phyloP scores from a whole-genome alignment of 257 asterid genomes.

The Nemophila menziesii region DNA sequence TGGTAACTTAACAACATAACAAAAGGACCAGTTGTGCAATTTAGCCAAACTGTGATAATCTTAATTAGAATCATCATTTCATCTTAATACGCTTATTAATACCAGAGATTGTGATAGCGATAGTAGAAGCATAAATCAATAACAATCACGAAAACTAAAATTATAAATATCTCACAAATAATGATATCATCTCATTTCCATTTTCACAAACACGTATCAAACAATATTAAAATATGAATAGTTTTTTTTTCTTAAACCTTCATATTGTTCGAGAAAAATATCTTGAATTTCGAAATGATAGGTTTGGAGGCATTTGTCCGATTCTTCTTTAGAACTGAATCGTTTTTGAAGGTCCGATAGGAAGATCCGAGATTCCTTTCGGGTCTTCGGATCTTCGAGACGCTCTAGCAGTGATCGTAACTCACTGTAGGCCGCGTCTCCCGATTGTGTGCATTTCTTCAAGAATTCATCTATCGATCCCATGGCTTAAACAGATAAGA shows the following conservation, averaged over 20 bases:
- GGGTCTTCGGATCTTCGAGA: conserved; percentile 72
- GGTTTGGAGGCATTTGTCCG: conserved; percentile 54
- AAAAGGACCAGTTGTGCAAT: too few relatives aligned
- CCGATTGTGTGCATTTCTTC: conserved; percentile 60
- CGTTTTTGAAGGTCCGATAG: conserved; percentile 66
- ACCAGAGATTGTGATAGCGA: too few relatives aligned
- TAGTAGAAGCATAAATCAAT: too few relatives aligned
- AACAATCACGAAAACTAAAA: neutral
- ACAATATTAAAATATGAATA: neutral
- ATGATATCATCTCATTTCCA: neutral
- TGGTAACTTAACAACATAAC: too few relatives aligned
- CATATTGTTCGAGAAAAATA: conserved; percentile 59
- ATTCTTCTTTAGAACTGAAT: conserved; percentile 37
- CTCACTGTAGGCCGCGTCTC: conserved; percentile 83
- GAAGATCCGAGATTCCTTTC: conserved; percentile 76
- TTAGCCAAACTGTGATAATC: too few relatives aligned
- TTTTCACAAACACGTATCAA: neutral
- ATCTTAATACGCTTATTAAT: too few relatives aligned
- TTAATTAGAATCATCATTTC: too few relatives aligned
- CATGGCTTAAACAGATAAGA: too few relatives aligned
- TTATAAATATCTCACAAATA: neutral
- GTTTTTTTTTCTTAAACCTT: conserved; percentile 29
- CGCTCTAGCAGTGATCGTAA: conserved; percentile 82
- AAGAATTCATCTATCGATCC: conserved; percentile 67
- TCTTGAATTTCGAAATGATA: conserved; percentile 82